Base-by-base conservation (phyloP, 495 filamentous ascomycete species). In the Hypoxylon subgilvum region DNA sequence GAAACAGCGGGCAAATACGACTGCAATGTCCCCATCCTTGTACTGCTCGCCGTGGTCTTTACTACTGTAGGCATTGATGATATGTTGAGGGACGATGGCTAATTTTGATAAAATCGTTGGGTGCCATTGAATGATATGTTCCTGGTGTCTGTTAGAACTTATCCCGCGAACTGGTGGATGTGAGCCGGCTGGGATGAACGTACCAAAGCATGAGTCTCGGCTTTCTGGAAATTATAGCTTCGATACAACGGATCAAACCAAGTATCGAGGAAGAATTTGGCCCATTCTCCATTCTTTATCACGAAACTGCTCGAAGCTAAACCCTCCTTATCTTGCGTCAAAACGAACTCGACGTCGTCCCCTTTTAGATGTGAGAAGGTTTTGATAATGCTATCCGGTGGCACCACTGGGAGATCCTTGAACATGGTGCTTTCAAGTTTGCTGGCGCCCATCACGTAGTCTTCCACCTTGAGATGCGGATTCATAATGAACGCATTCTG, bases 221-320 rank as follows among this genome's bases (percentile, higher is more conserved):
- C 92, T 72, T 92, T 96, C 67, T 93, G 90, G 68, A 97, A 97
- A 65, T 94, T 94, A 74, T 97, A 97, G 56, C 79, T 88, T 46
- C 93, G 83, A 74, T 92, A 97, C 31, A 97, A 69, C 21, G 95
- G 95, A 72, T 96, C 92, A 65, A 91, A 97, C 95, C 95, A 99
- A 0, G 91, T 87, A 70, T 97, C 95, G 34, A 97, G 75, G 64
- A 99, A 89, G 77, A 90, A 97, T 47, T 84, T 86, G 5, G 91
- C 89, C 88, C 94, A 99, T 32, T 95, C 88, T 1, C 94, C 92
- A 51, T 86, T 85, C 43, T 82, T 79, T 1, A 99, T 57, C n/a
- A 97, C 69, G 48, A 96, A 89, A 73, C 90, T 95, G 1, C 82
- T 83, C 12, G 84, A 79, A 46, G 80, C 82, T 35, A 99, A 63